phyloP scores from a whole-genome alignment of 2,329 filamentous ascomycete genomes.

The Bimuria novae-zelandiae region DNA sequence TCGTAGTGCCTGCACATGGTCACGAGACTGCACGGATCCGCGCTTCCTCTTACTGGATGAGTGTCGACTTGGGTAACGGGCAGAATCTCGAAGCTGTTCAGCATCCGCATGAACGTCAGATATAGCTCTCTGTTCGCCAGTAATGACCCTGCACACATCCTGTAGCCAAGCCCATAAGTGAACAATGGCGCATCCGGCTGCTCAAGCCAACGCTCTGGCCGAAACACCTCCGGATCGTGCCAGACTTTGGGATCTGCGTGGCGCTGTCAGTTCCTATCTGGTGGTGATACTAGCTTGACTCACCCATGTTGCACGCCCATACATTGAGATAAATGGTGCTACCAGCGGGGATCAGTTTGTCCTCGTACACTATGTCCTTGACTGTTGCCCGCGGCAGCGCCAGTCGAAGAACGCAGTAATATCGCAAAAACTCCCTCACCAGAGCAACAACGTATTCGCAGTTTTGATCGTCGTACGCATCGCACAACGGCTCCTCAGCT shows the following conservation, averaged over 20 bases:
- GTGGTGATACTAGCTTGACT: slow-evolving; percentile 21
- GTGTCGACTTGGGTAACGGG: slow-evolving; percentile 60
- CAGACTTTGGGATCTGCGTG: slow-evolving; percentile 58
- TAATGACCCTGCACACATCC: slow-evolving; percentile 69
- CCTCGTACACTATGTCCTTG: slow-evolving; percentile 63
- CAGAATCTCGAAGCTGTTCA: slow-evolving; percentile 65
- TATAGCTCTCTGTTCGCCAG: slow-evolving; percentile 70
- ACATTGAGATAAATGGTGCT: slow-evolving; percentile 69
- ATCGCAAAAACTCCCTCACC: slow-evolving; percentile 65
- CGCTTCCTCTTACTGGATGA: slow-evolving; percentile 63
- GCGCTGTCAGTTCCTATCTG: slow-evolving; percentile 6
- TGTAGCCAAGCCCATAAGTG: slow-evolving; percentile 68
- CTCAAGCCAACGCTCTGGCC: slow-evolving; percentile 66
- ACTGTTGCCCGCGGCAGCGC: slow-evolving; percentile 66
- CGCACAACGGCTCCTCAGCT: slow-evolving; percentile 60
- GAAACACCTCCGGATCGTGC: slow-evolving; percentile 62
- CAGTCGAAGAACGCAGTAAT: slow-evolving; percentile 67
- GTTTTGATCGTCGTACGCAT: slow-evolving; percentile 65
- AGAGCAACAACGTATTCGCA: slow-evolving; percentile 67
- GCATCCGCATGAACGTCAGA: slow-evolving; percentile 64
- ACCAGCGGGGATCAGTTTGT: slow-evolving; percentile 63
- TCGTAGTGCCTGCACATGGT: slow-evolving; percentile 63
- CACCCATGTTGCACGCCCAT: slow-evolving; percentile 72
- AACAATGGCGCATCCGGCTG: slow-evolving; percentile 67
- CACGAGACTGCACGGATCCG: slow-evolving; percentile 66